phyloP scores from a whole-genome alignment of 106 monocot genomes.

The Xerophyta viscosa region DNA sequence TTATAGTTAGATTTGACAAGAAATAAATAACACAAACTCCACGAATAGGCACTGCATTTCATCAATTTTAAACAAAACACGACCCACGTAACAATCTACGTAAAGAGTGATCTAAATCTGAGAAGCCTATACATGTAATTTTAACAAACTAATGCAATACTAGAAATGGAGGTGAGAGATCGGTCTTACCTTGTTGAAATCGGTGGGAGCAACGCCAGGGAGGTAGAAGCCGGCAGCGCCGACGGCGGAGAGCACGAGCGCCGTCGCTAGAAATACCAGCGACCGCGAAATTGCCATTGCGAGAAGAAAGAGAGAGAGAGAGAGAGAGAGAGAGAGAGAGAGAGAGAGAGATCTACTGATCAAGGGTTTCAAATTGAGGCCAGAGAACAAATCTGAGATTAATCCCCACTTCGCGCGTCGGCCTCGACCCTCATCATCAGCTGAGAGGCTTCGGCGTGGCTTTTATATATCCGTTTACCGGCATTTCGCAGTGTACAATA shows the following conservation, averaged over 20 bases:
- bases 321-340: not conserved
- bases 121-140: not conserved
- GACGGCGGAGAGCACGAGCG: constrained; percentile 13
- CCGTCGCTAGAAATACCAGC: constrained; percentile 18
- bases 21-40: no score
- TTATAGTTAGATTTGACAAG: no score
- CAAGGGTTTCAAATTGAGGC: not conserved
- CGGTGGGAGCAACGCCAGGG: constrained; percentile 89
- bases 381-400: no score
- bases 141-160: no score
- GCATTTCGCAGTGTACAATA: no score
- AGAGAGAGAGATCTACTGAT: not conserved
- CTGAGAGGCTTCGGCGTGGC: no score
- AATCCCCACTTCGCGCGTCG: no score
- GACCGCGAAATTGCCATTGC: not conserved
- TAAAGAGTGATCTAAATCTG: not conserved
- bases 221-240: constrained; percentile 62
- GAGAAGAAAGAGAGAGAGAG: constrained; percentile 1
- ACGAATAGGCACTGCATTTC: no score
- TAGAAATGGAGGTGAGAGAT: not conserved
- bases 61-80: no score
- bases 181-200: constrained; percentile 73
- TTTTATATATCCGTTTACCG: no score
- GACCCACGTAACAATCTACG: no score
- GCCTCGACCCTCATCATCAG: no score